Conservation (phyloP, 257 asterid genomes). For the Mentha longifolia region DNA sequence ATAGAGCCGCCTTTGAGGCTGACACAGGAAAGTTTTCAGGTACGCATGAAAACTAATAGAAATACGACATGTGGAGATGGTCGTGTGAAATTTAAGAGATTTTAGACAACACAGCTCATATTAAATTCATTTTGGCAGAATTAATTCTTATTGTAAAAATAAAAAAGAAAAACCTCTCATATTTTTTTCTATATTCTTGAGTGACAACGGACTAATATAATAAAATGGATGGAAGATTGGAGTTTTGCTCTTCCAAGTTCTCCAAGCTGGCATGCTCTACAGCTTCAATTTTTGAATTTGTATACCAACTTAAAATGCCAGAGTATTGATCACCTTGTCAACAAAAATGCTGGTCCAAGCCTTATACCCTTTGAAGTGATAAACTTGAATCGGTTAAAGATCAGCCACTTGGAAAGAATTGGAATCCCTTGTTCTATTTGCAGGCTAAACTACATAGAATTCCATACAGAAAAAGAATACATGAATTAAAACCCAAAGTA, state of each 20-base stretch:
- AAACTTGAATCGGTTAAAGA: conserved; percentile 92
- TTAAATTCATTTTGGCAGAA: conserved; percentile 9
- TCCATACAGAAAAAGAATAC: conserved; percentile 17
- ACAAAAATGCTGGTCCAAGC: conserved; percentile 87
- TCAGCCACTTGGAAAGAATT: conserved; percentile 86
- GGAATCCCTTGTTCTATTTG: conserved; percentile 98
- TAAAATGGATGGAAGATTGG: conserved; percentile 8
- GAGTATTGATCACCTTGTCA: conserved; percentile 69
- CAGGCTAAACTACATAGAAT: conserved; percentile 73
- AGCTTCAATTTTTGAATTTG: background rate
- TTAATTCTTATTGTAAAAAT: background rate
- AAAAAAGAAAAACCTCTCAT: background rate
- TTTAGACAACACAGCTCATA: background rate
- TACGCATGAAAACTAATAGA: background rate
- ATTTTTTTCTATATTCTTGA: background rate
- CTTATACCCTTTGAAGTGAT: conserved; percentile 79
- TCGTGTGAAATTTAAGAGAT: conserved; percentile 13
- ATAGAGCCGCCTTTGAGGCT: conserved; percentile 94
- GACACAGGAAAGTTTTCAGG: conserved; percentile 31
- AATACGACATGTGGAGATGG: conserved; percentile 14
- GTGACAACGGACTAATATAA: conserved; percentile 1
- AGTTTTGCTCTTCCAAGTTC: conserved; percentile 13
- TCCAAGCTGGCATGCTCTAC: background rate
- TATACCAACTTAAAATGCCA: conserved; percentile 20
- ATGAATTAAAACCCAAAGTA: conserved; percentile 28